Base-by-base conservation (phyloP, 208 protist species). In the Acanthamoeba triangularis region DNA sequence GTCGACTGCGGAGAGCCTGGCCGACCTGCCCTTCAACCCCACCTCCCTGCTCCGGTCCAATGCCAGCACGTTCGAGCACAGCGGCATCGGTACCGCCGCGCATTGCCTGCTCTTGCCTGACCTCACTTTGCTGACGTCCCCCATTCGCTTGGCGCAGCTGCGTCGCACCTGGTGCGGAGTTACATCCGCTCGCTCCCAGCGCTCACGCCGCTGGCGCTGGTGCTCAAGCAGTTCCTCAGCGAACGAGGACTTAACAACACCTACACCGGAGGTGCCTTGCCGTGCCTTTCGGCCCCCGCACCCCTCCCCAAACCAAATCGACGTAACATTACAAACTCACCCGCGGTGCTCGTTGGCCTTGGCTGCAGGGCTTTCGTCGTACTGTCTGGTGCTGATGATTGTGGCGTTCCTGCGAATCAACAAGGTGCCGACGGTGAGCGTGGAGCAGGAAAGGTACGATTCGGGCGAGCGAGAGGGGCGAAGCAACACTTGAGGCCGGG, bases 341-440 rank as follows among this genome's bases (percentile, higher is more conserved):
- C 1, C 52, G 14, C n/a, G n/a, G n/a, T n/a, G n/a, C n/a, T n/a
- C n/a, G n/a, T 18, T 18, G 37, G 37, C 3, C 11, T 74, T 74
- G 10, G 10, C 30, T 11, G 30, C 20, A 78, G 69, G 69, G n/a
- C 37, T 93, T 6, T 93, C 87, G 11, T 93, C 87, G 20, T 93
- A 93, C 65, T 93, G 87, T 33, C 61, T 93, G 28, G 87, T 93
- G 59, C 87, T 93, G 35, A 93, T 93, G 87, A 93, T 93, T 23
- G 87, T 93, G 10, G 87, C 87, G 18, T 93, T 76, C 61, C 87
- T 93, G 37, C 54, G 87, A 52, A 76, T 93, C 65, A 76, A 67
- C 65, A 93, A 93, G 18, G 87, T 93, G 33, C 87, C 87, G 14
- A 52, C 52, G 13, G 87, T 78, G 35, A 78, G 69, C 69, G 69